A percentile compares a stretch with the other conserved stretches of the same genome.
Conservation (phyloP, 768 basidiomycete genomes). For the Phanerochaete sordida region DNA sequence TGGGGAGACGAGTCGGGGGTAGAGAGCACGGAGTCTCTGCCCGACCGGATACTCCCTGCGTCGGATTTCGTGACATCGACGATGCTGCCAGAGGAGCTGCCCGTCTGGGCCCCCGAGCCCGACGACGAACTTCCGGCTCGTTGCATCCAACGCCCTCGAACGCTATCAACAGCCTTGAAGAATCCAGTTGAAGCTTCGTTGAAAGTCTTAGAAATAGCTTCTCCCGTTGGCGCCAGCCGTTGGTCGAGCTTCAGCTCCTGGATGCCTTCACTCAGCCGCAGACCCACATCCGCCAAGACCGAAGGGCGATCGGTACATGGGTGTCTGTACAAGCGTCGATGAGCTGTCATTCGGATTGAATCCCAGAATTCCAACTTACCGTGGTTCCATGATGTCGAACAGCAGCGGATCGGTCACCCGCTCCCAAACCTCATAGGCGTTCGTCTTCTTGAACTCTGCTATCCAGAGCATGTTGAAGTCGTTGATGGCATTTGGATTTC, state of each 20-base stretch:
- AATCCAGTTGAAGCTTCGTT: slow-evolving; percentile 73
- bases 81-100: not conserved
- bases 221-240: slow-evolving; percentile 89
- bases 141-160: slow-evolving; percentile 68
- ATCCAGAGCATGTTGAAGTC: slow-evolving; percentile 92
- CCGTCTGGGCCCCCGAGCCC: not conserved
- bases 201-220: slow-evolving; percentile 79
- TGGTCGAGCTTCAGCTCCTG: slow-evolving; percentile 93
- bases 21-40: not conserved
- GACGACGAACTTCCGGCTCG: slow-evolving; percentile 21
- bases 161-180: slow-evolving; percentile 88
- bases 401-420: slow-evolving; percentile 84
- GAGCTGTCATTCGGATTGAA: not conserved
- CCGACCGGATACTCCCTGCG: not conserved
- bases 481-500: slow-evolving; percentile 54
- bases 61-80: slow-evolving; percentile 1
- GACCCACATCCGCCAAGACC: slow-evolving; percentile 85
- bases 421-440: slow-evolving; percentile 90
- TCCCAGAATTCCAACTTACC: slow-evolving; percentile 42
- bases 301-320: slow-evolving; percentile 91
- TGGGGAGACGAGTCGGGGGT: slow-evolving; percentile 9
- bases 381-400: slow-evolving; percentile 94
- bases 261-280: slow-evolving; percentile 89
- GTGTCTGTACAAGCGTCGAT: slow-evolving; percentile 52
- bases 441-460: slow-evolving; percentile 80